phyloP scores from a whole-genome alignment of 305 asterid species.

The Fraxinus sp. region DNA sequence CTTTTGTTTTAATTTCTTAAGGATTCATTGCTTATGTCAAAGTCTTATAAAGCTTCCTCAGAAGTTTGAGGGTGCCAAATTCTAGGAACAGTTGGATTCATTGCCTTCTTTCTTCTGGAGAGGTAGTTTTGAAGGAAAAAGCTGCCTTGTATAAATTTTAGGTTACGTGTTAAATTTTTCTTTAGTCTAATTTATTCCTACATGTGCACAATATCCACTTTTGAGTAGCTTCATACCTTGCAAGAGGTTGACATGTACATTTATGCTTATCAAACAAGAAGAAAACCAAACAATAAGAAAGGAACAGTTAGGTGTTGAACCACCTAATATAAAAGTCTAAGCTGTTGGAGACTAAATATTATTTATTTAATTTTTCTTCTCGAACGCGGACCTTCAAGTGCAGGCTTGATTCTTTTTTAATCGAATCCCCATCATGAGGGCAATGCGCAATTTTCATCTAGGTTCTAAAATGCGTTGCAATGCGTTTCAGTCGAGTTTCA shows the following conservation, averaged over 20 bases:
- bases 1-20: neutral
- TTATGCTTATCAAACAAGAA: constrained; percentile 3
- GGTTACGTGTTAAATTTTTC: neutral
- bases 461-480: neutral
- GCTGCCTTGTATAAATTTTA: neutral
- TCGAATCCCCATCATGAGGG: neutral
- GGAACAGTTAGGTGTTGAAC: neutral
- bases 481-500: neutral
- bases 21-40: neutral
- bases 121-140: neutral
- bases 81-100: constrained; percentile 4
- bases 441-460: neutral
- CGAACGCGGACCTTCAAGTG: neutral
- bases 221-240: neutral
- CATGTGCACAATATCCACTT: neutral
- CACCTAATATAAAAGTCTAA: neutral
- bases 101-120: constrained; percentile 1
- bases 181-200: neutral
- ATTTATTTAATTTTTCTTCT: neutral
- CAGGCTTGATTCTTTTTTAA: neutral
- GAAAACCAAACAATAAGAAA: neutral
- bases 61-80: neutral
- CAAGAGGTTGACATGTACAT: neutral
- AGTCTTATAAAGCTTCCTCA: neutral
- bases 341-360: neutral